Conservation (phyloP, 2,329 filamentous ascomycete species). For the Verticillium longisporum region DNA sequence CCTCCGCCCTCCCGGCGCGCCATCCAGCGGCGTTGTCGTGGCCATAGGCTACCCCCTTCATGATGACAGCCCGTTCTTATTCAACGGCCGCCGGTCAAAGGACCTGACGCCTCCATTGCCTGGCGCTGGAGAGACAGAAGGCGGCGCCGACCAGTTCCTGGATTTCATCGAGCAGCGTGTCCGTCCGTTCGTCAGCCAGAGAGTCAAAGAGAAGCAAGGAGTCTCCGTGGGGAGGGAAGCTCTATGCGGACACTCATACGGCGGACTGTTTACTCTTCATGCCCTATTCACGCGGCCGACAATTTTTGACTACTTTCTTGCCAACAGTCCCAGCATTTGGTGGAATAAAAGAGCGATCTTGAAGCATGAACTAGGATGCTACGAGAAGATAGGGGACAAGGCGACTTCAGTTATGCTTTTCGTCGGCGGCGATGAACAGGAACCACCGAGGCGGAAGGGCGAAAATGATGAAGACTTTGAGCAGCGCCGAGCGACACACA, state of each 20-base stretch:
- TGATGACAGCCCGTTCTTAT: conserved; percentile 15
- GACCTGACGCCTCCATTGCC: conserved; percentile 22
- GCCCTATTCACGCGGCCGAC: conserved; percentile 30
- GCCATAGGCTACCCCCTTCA: conserved; percentile 23
- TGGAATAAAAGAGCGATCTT: conserved; percentile 37
- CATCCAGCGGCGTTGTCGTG: conserved; percentile 21
- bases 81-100: conserved; percentile 18
- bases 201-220: conserved; percentile 17
- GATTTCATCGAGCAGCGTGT: conserved; percentile 32
- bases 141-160: conserved; percentile 37
- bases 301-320: conserved; percentile 36
- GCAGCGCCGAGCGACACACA: conserved; percentile 9
- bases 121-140: conserved; percentile 18
- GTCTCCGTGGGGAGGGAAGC: conserved; percentile 28
- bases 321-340: conserved; percentile 38
- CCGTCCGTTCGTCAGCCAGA: conserved; percentile 21
- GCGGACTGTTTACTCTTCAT: conserved; percentile 39
- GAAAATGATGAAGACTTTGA: conserved; percentile 23
- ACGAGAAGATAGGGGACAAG: conserved; percentile 5
- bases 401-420: conserved; percentile 21
- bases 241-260: conserved; percentile 42
- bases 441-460: conserved; percentile 15
- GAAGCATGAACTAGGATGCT: conserved; percentile 20
- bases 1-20: conserved; percentile 14
- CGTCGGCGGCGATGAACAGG: conserved; percentile 25